These are phyloP conservation scores for Phytophthora crassamura DNA, from an alignment of 352 stramenopile species.

Conservation along the genomic window DNA sequence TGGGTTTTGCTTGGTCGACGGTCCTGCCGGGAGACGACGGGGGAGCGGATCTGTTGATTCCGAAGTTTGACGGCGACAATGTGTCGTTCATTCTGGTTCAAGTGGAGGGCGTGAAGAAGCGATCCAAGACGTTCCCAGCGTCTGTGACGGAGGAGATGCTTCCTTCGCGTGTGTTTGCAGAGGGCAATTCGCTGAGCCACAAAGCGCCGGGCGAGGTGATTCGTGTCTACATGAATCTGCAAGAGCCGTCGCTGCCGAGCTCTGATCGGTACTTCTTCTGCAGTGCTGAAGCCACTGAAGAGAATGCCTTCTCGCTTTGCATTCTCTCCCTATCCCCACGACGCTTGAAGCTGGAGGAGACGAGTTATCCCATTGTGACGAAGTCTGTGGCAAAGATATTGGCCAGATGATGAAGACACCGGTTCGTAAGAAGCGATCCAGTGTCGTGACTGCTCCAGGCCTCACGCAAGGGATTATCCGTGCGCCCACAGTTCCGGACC, in stretches of 20 bases:
- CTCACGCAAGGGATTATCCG: too few relatives aligned
- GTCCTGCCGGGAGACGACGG: constrained; percentile 10
- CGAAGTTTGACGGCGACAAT: not conserved
- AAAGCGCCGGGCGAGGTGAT: not conserved
- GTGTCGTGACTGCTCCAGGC: too few relatives aligned
- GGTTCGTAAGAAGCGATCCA: too few relatives aligned
- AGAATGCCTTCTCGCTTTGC: too few relatives aligned
- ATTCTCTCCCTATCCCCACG: too few relatives aligned
- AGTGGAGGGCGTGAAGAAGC: not conserved
- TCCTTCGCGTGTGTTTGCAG: not conserved
- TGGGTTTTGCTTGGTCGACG: constrained; percentile 27
- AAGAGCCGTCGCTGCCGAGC: not conserved
- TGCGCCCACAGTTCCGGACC: too few relatives aligned
- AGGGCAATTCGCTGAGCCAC: not conserved
- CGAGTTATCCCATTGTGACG: too few relatives aligned
- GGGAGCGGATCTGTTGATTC: constrained; percentile 3
- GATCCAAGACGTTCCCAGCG: not conserved
- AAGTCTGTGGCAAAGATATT: too few relatives aligned
- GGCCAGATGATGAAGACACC: too few relatives aligned
- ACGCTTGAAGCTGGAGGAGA: too few relatives aligned
- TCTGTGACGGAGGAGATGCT: not conserved
- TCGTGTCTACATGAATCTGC: constrained; percentile 2
- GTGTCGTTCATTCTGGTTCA: not conserved
- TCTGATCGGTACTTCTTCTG: too few relatives aligned
- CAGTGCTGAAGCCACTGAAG: too few relatives aligned